Base-by-base conservation (phyloP, 441 rosid species). In the Mallotus repandus region DNA sequence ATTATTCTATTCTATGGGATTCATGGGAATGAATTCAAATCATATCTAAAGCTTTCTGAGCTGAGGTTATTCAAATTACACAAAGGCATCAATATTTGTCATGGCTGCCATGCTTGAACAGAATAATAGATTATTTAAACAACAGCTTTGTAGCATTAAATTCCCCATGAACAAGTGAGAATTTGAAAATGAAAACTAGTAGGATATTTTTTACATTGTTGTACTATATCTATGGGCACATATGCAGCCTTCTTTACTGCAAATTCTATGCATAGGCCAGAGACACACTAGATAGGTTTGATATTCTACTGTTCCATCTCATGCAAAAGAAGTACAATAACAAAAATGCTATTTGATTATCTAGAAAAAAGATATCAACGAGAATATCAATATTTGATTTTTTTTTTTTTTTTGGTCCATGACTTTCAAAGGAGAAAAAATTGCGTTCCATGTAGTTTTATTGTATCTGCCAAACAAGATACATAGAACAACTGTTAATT, bases 1-100 rank as follows among this genome's bases (percentile, higher is more conserved):
- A 35, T 35, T 3, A 5, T 35, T 35, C 41, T 35, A 35, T 1
- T 35, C n/a, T n/a, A n/a, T n/a, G n/a, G n/a, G n/a, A n/a, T n/a
- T n/a, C n/a, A n/a, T n/a, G n/a, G 38, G 38, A 32, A 35, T 35
- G 41, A 13, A 46, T 45, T 43, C 54, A 46, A 45, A 64, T 43
- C 16, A 21, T 19, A 11, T 21, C 54, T 45, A 53, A 64, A 45
- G 7, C 3, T 19, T 64, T 43, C 11, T 38, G 41, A 63, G 48
- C 50, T 64, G 15, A 56, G 18, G 35, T 64, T 64, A 64, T 52
- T 45, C 68, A 29, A 64, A 64, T 66, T 48, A 35, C 9, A 5
- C 12, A 66, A 50, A 50, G 14, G 4, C 46, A 50, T 25, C 56
- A 67, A 16, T 9, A 29, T 16, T 67, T 4, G n/a, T 50, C 22